Evolutionary conservation across 2,329 filamentous ascomycete genomes (phyloP), one percentile per base, ranked within the genome.

Genomic region (Talaromyces islandicus): DNA sequence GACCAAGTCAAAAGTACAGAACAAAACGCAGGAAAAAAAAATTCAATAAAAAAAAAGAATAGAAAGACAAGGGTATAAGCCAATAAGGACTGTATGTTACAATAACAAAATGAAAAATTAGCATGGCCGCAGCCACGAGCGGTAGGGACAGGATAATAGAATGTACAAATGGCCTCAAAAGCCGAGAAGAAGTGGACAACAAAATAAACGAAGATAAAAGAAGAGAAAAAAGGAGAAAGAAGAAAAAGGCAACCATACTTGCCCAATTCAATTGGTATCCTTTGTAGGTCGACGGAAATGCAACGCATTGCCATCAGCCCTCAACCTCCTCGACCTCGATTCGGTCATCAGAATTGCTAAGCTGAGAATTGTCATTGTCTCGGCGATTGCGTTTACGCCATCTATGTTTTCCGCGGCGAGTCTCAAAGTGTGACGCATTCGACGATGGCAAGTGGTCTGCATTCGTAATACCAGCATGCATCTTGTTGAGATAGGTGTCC

Each of bases 401-500:
- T 69, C 80, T 83, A 66, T 90, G 84, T 81, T 96, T 97, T 60
- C 93, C 93, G 21, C 88, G 85, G 50, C 93, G 86, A 3, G 90
- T 94, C 77, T 97, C 92, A 70, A 92, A 95, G 76, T 97, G 92
- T 58, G 91, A 88, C 25, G 90, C 89, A 27, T 90, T 85, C 21
- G 83, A 81, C 59, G 84, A 81, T 51, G 91, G 83, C 63, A 95
- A 91, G 70, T 91, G 88, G 68, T 90, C 89, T 50, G 87, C 84
- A 24, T 84, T 86, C 69, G 95, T 85, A 78, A 96, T 92, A 59
- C 88, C 89, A 66, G 84, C 88, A 64, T 89, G 86, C 74, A 92
- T 94, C 81, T 96, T 96, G 73, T 91, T 93, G 63, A 93, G 89
- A 75, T 97, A 97, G 63, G 90, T 91, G 74, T 97, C 93, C 75